These are phyloP conservation scores for Chlamydomonas schloesseri DNA, from an alignment of 139 green algal species.

Conservation along the genomic window DNA sequence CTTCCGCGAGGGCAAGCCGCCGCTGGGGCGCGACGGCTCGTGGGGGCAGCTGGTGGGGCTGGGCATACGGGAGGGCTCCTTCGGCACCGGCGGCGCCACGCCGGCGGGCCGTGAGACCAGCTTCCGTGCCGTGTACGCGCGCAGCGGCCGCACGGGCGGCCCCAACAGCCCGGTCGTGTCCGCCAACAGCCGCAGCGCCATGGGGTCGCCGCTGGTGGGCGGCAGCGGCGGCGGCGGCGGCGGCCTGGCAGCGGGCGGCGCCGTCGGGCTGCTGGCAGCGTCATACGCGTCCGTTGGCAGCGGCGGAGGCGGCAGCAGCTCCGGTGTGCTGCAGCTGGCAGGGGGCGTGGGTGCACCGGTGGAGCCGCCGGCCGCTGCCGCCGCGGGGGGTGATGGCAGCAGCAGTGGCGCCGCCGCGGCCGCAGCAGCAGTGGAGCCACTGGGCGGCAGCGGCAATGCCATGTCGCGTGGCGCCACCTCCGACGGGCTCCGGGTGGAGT, in stretches of 20 bases:
- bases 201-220: not conserved
- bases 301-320: not conserved
- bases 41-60: too few species aligned
- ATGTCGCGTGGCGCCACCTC: not conserved
- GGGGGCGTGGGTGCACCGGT: not conserved
- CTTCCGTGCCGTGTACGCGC: constrained; percentile 32
- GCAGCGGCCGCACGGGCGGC: not conserved
- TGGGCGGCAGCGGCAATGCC: not conserved
- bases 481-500: too few species aligned
- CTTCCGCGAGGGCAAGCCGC: not conserved
- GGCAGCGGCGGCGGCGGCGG: not conserved
- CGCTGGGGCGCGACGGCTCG: too few species aligned
- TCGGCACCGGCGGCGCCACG: too few species aligned
- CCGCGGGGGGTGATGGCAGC: too few species aligned
- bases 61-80: too few species aligned
- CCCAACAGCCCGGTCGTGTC: not conserved
- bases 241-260: not conserved
- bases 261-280: not conserved
- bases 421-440: not conserved
- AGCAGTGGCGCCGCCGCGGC: too few species aligned
- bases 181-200: not conserved
- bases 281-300: not conserved
- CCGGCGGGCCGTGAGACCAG: not conserved
- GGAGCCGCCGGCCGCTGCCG: too few species aligned
- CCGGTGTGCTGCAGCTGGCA: not conserved